These are phyloP conservation scores for Blastobotrys elegans DNA, from an alignment of 1,139 yeast genomes.

Conservation along the genomic window DNA sequence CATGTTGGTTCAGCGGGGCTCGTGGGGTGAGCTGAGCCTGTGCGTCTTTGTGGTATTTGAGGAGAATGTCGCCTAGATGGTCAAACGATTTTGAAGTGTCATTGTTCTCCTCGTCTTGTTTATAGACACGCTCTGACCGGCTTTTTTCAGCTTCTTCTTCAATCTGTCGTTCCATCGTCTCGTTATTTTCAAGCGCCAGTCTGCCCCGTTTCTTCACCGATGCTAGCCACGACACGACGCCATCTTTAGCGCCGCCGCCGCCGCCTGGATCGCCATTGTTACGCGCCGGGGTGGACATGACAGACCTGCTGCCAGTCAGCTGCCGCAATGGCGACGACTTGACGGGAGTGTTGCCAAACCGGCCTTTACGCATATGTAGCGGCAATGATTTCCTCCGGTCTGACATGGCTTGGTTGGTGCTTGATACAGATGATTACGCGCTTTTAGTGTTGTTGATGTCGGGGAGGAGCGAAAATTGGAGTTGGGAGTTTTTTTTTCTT, in stretches of 20 bases:
- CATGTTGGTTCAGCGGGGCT: no score
- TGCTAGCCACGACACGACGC: conserved; percentile 50
- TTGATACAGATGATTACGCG: no score
- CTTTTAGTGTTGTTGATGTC: no score
- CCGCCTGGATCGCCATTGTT: neutral
- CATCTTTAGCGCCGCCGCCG: conserved; percentile 34
- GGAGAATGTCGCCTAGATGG: conserved; percentile 35
- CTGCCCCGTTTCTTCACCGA: conserved; percentile 43
- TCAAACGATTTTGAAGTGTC: conserved; percentile 35
- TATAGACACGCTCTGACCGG: conserved; percentile 32
- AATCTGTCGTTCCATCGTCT: conserved; percentile 34
- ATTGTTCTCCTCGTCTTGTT: conserved; percentile 28
- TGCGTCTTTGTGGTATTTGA: conserved; percentile 17
- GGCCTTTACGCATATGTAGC: conserved; percentile 8
- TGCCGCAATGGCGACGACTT: conserved; percentile 14
- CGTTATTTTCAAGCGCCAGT: conserved; percentile 25
- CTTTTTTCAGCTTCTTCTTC: conserved; percentile 39
- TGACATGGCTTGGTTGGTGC: neutral
- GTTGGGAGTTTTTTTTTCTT: no score
- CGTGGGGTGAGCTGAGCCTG: conserved; percentile 12
- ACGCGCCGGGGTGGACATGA: conserved; percentile 1
- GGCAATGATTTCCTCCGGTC: conserved; percentile 9
- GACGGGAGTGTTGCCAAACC: neutral
- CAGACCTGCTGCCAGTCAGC: conserved; percentile 3
- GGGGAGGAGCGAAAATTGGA: no score